These are phyloP conservation scores for Chrysopogon serrulatus DNA, from an alignment of 176 grass and related monocot species.

Conservation along the genomic window DNA sequence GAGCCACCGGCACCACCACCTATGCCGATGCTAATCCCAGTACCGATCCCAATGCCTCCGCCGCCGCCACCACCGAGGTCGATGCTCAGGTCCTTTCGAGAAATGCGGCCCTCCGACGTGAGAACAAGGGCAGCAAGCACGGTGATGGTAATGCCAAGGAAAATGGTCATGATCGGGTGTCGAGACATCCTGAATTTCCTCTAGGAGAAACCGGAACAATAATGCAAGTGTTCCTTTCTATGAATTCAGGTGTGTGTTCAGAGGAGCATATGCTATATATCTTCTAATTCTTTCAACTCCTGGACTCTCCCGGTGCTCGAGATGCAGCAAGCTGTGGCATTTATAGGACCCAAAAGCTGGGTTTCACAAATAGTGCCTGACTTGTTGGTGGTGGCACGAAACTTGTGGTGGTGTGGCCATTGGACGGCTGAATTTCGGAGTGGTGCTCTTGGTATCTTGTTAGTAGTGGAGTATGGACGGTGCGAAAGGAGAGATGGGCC, in stretches of 20 bases:
- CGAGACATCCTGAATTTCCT: not conserved
- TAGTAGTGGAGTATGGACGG: constrained; percentile 5
- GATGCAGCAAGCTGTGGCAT: not conserved
- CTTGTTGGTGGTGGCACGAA: not conserved
- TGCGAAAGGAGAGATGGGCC: not conserved
- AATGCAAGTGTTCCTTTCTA: not conserved
- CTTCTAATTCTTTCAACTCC: not conserved
- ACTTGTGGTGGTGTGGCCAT: constrained; percentile 23
- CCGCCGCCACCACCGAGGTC: not conserved
- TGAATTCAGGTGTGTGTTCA: not conserved
- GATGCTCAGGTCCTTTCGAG: constrained; percentile 22
- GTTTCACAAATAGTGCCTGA: not conserved
- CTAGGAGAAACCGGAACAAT: not conserved
- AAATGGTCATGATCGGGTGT: not conserved
- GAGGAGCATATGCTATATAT: not conserved
- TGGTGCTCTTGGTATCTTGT: not conserved
- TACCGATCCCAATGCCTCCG: not conserved
- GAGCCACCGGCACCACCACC: constrained; percentile 5
- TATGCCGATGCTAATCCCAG: constrained; percentile 25
- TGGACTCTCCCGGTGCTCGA: not conserved
- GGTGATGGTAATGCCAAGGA: not conserved
- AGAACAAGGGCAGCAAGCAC: constrained; percentile 16
- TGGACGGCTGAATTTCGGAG: constrained; percentile 14
- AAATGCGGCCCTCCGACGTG: not conserved
- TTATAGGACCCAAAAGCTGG: constrained; percentile 12